Percentiles rank a stretch among this genome's conserved stretches.
These are phyloP conservation scores for Phoma sp. DNA, from an alignment of 2,329 filamentous ascomycete genomes.

Conservation along the genomic window DNA sequence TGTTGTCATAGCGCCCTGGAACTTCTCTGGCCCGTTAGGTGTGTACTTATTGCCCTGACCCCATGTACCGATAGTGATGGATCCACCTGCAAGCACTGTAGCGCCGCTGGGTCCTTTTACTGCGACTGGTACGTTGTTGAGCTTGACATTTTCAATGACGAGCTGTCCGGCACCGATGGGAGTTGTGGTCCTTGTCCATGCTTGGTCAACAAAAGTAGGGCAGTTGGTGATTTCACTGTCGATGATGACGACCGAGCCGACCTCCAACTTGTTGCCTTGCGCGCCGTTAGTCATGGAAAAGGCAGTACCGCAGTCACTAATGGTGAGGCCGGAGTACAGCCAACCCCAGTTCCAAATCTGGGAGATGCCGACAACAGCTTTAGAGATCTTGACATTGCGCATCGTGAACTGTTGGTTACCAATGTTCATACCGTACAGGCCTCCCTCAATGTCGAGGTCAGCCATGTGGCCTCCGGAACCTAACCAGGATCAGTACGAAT, in stretches of 20 bases:
- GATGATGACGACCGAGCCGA: constrained; percentile 65
- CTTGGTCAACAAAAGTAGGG: constrained; percentile 59
- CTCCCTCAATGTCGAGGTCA: constrained; percentile 56
- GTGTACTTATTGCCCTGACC: constrained; percentile 48
- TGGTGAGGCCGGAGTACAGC: constrained; percentile 59
- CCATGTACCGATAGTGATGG: constrained; percentile 45
- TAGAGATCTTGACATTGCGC: constrained; percentile 63
- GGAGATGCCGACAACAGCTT: constrained; percentile 61
- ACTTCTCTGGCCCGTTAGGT: constrained; percentile 53
- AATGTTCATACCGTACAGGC: constrained; percentile 52
- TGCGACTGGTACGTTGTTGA: constrained; percentile 45
- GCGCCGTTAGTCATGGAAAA: constrained; percentile 57
- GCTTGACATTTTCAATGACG: constrained; percentile 62
- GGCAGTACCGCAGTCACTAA: constrained; percentile 63
- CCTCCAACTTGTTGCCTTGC: constrained; percentile 43
- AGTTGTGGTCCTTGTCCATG: constrained; percentile 44
- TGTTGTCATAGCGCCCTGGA: constrained; percentile 57
- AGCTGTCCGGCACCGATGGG: constrained; percentile 59
- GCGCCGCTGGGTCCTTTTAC: constrained; percentile 36
- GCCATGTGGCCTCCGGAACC: constrained; percentile 57
- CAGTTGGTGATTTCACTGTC: constrained; percentile 63
- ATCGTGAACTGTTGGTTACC: constrained; percentile 65
- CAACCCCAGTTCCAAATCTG: constrained; percentile 70
- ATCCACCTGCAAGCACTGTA: constrained; percentile 44
- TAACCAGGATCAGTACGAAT: constrained; percentile 11